Evolutionary conservation across 129 eudicot genomes (phyloP), one percentile per base, ranked within the genome.

Genomic region (Erigeron canadensis): DNA sequence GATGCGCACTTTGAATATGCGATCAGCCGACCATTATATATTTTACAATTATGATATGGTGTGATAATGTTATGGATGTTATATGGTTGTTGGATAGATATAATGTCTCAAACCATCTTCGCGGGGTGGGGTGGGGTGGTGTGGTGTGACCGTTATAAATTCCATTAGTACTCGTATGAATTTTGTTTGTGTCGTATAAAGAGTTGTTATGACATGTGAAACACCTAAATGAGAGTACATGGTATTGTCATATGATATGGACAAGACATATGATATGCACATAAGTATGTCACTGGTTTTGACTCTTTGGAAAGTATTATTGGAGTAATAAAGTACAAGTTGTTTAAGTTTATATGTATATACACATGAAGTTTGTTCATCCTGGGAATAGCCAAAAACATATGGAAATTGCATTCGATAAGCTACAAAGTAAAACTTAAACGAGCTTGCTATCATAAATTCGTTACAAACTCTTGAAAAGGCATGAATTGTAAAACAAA

Each of bases 181-280:
- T 65, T 75, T 65, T 41, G 66, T 53, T 65, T 64, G 55, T 65
- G 73, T 65, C 42, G 58, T 75, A 44, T 75, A 75, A 75, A 75
- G 58, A 55, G 72, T 42, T 65, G 58, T 65, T 65, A 55, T 65
- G 73, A 42, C 73, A 75, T 65, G 73, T 75, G 73, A 75, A 64
- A 57, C 38, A 41, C 61, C 44, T 55, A 64, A 51, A 73, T 5
- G 59, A 44, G 73, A 43, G 50, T 69, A 69, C 73, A 50, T 37
- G 63, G 34, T 46, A 23, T 72, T 72, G 69, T 37, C 77, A 46
- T 46, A 51, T 74, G 79, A 74, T 51, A 40, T 53, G 43, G 79
- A 74, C 72, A 21, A 40, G 65, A 65, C 79, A 65, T 63, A 19
- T 19, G 42, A 64, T 11, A 63, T 39, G 13, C 44, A 48, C 54